phyloP scores from a whole-genome alignment of 345 rosid genomes.

The Rubroshorea leprosula region DNA sequence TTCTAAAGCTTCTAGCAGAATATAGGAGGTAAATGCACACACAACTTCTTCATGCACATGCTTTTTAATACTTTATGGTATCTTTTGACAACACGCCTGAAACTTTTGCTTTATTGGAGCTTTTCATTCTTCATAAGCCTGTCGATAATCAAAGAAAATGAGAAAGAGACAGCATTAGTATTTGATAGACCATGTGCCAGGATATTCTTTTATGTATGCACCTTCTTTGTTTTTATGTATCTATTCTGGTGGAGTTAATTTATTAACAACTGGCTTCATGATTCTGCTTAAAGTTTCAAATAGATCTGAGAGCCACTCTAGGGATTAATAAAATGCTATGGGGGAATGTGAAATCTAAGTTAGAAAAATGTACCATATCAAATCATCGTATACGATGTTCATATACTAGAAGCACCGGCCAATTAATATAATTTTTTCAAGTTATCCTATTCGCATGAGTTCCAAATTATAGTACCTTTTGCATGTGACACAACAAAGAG shows the following conservation, averaged over 20 bases:
- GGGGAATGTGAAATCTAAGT: constrained; percentile 16
- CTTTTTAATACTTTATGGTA: constrained; percentile 1
- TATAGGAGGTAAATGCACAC: background rate
- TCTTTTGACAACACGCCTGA: constrained; percentile 8
- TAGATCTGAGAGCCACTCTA: constrained; percentile 24
- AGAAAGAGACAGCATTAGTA: constrained; percentile 1
- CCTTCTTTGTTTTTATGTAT: background rate
- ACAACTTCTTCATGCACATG: constrained; percentile 4
- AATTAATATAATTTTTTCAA: constrained; percentile 16
- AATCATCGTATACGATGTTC: constrained; percentile 4
- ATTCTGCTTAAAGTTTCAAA: constrained; percentile 3
- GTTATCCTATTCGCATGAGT: constrained; percentile 14
- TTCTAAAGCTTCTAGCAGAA: background rate
- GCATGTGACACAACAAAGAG: constrained; percentile 45
- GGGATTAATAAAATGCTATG: constrained; percentile 12
- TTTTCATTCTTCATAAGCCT: constrained; percentile 63
- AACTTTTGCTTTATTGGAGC: constrained; percentile 32
- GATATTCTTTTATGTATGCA: background rate
- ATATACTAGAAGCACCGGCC: constrained; percentile 15
- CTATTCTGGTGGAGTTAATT: background rate
- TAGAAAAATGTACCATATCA: too few relatives aligned
- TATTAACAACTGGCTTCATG: constrained; percentile 6
- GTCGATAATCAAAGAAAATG: constrained; percentile 9
- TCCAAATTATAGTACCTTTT: constrained; percentile 31
- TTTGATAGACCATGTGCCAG: background rate